Evolutionary conservation across 352 stramenopile genomes (phyloP).

Genomic region (Peronospora destructor): DNA sequence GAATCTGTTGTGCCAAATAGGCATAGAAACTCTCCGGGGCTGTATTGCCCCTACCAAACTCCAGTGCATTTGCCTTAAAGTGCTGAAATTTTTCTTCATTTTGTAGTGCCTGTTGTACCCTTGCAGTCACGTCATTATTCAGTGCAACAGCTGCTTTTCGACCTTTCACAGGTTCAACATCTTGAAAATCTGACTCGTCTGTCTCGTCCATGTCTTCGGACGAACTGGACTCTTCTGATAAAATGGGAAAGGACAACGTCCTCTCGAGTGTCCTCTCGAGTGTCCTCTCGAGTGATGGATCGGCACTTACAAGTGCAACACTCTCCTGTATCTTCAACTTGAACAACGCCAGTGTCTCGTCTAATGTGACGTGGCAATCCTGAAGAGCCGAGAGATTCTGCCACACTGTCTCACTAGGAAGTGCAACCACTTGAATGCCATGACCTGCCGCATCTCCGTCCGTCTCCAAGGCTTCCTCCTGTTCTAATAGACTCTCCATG

Average conservation of each 20-base stretch:
- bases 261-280: conserved; percentile 37
- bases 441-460: conserved; percentile 34
- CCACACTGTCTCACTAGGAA: conserved; percentile 53
- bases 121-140: conserved; percentile 71
- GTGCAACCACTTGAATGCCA: conserved; percentile 30
- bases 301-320: conserved; percentile 35
- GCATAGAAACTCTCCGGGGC: conserved; percentile 54
- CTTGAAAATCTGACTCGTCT: conserved; percentile 51
- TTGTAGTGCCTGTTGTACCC: conserved; percentile 45
- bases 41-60: conserved; percentile 69
- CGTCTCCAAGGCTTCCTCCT: conserved; percentile 50
- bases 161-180: conserved; percentile 69
- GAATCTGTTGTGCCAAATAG: conserved; percentile 56
- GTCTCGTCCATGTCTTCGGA: conserved; percentile 38
- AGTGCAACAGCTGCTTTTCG: conserved; percentile 66
- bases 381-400: conserved; percentile 53
- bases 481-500: conserved; percentile 51
- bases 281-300: conserved; percentile 36
- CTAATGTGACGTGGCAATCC: conserved; percentile 43
- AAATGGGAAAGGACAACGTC: conserved; percentile 35
- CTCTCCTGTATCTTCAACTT: conserved; percentile 66
- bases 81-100: conserved; percentile 57
- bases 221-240: conserved; percentile 51
- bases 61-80: conserved; percentile 72
- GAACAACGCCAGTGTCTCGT: conserved; percentile 36